A percentile compares a stretch with the other conserved stretches of the same genome.
Conservation (phyloP, 495 filamentous ascomycete genomes). For the Xylona heveae region DNA sequence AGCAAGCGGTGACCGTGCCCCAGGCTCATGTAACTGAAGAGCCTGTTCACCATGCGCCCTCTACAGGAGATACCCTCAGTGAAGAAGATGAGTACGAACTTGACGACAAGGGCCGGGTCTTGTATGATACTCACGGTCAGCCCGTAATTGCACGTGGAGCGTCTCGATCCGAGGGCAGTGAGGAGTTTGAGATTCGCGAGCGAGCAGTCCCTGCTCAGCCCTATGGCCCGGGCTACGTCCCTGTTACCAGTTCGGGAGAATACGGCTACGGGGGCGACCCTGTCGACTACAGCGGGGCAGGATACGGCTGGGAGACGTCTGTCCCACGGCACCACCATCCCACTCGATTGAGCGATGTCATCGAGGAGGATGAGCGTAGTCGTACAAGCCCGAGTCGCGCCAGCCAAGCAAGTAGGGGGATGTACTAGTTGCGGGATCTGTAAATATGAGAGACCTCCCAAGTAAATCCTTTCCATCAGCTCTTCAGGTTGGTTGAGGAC, state of each 20-base stretch:
- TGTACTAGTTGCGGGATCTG: too few relatives aligned
- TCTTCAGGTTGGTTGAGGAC: too few relatives aligned
- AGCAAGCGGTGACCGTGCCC: too few relatives aligned
- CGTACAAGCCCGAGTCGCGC: slow-evolving; percentile 35
- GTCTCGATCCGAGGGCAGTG: slow-evolving; percentile 21
- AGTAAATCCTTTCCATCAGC: too few relatives aligned
- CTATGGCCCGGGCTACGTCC: slow-evolving; percentile 9
- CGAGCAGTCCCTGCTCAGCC: slow-evolving; percentile 7
- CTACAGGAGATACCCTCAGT: slow-evolving; percentile 25
- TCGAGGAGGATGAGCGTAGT: slow-evolving; percentile 46
- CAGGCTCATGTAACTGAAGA: too few relatives aligned
- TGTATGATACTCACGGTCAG: slow-evolving; percentile 24
- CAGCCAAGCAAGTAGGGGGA: slow-evolving; percentile 12
- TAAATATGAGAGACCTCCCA: too few relatives aligned
- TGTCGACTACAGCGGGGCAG: slow-evolving; percentile 23
- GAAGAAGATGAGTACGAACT: slow-evolving; percentile 34
- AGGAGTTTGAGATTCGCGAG: slow-evolving; percentile 22
- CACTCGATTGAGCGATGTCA: slow-evolving; percentile 80
- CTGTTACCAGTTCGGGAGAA: slow-evolving; percentile 6
- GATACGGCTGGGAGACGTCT: slow-evolving; percentile 66
- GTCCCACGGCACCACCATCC: slow-evolving; percentile 87
- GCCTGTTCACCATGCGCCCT: too few relatives aligned
- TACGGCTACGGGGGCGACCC: slow-evolving; percentile 7
- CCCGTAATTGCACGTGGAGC: slow-evolving; percentile 20
- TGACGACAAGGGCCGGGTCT: slow-evolving; percentile 24